A percentile compares a stretch with the other conserved stretches of the same genome.
Conservation (phyloP, 495 filamentous ascomycete species). For the Astrothelium subdiscretum region DNA sequence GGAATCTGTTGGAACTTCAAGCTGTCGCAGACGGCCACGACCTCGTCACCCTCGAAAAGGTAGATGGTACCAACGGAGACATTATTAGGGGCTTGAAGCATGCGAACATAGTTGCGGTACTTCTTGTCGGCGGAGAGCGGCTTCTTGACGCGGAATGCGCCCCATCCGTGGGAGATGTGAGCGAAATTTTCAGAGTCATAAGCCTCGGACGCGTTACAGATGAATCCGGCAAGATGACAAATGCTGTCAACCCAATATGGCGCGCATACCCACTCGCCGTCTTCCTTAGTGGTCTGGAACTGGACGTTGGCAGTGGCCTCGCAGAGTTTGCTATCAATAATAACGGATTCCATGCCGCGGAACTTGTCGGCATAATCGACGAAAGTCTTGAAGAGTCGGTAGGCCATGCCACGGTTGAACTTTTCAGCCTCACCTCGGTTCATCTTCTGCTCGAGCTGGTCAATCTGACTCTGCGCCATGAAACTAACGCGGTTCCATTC, state of each 20-base stretch:
- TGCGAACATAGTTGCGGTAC: constrained; percentile 33
- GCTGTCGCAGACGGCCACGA: constrained; percentile 29
- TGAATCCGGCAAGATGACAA: constrained; percentile 41
- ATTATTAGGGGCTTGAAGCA: constrained; percentile 32
- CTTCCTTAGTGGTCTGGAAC: constrained; percentile 32
- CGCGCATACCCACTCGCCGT: constrained; percentile 32
- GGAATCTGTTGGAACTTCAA: constrained; percentile 37
- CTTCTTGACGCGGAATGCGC: constrained; percentile 28
- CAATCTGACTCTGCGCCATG: constrained; percentile 35
- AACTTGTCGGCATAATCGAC: constrained; percentile 32
- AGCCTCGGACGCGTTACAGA: constrained; percentile 40
- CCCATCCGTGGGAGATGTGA: constrained; percentile 36
- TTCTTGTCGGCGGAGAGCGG: constrained; percentile 27
- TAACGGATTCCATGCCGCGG: constrained; percentile 33
- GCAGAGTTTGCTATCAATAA: constrained; percentile 31
- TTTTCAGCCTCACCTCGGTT: constrained; percentile 32
- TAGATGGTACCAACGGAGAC: constrained; percentile 33
- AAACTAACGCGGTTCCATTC: constrained; percentile 31
- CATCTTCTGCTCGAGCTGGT: constrained; percentile 30
- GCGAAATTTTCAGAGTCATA: constrained; percentile 36
- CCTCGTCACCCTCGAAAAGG: constrained; percentile 32
- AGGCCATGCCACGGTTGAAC: constrained; percentile 35
- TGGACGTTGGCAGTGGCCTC: constrained; percentile 32
- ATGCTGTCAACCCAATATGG: constrained; percentile 42
- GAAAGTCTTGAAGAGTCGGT: constrained; percentile 36